Conservation (phyloP, 1,139 yeast genomes). For the Geotrichum carabidarum region DNA sequence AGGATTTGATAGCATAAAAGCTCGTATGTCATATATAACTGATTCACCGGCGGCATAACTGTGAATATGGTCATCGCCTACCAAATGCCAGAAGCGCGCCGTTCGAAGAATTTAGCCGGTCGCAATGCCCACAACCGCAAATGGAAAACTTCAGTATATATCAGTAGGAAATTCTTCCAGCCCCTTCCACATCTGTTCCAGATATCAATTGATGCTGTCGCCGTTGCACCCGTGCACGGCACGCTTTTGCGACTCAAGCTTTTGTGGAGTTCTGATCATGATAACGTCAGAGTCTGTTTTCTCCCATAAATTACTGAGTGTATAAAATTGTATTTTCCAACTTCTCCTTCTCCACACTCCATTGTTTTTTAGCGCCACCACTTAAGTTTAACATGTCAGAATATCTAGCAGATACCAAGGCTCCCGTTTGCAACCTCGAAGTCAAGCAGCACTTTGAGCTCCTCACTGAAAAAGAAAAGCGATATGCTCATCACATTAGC, state of each 20-base stretch:
- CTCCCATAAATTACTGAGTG: background rate
- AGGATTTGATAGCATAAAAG: too few relatives aligned
- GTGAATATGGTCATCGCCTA: too few relatives aligned
- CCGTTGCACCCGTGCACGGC: background rate
- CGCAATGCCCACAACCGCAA: too few relatives aligned
- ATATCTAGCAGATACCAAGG: conserved; percentile 44
- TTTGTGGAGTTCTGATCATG: background rate
- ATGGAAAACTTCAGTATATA: too few relatives aligned
- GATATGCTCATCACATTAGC: conserved; percentile 69
- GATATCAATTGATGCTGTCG: background rate
- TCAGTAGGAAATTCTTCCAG: background rate
- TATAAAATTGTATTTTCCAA: background rate
- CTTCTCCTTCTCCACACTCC: background rate
- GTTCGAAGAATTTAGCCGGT: too few relatives aligned
- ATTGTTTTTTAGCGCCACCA: background rate
- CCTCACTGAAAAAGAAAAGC: conserved; percentile 50
- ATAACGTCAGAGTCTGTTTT: conserved; percentile 6
- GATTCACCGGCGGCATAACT: too few relatives aligned
- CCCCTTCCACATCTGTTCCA: background rate
- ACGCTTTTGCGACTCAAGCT: background rate
- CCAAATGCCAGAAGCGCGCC: too few relatives aligned
- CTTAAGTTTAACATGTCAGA: conserved; percentile 1
- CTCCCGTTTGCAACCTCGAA: conserved; percentile 40
- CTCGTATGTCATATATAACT: too few relatives aligned
- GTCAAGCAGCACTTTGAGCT: conserved; percentile 45